phyloP scores from a whole-genome alignment of 169 alveolate genomes.

The Fabrea salina region DNA sequence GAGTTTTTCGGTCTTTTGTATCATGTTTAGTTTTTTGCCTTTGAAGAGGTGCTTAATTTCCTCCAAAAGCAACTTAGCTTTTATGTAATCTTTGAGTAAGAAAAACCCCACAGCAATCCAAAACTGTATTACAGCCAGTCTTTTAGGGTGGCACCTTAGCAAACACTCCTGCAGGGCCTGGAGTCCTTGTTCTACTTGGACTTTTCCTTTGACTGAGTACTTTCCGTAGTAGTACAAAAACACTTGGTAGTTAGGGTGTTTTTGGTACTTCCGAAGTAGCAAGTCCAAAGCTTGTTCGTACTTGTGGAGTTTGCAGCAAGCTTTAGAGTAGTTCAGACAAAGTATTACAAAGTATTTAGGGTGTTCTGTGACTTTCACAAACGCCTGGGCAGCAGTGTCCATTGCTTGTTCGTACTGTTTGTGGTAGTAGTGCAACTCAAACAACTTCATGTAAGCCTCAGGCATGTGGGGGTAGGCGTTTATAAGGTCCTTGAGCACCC shows the following conservation, averaged over 20 bases:
- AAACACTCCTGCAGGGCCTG: slow-evolving; percentile 4
- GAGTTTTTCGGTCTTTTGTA: no score
- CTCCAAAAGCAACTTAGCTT: no score
- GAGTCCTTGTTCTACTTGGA: neutral
- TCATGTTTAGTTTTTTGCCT: no score
- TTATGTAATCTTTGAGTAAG: no score
- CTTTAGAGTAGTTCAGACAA: neutral
- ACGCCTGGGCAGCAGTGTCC: slow-evolving; percentile 1
- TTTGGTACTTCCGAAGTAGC: neutral
- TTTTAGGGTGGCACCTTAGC: neutral
- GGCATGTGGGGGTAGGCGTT: neutral
- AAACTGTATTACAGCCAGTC: neutral
- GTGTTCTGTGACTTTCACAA: neutral
- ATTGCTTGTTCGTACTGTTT: neutral
- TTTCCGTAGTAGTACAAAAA: neutral
- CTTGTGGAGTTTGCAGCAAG: neutral
- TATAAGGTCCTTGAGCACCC: neutral
- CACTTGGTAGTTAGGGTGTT: neutral
- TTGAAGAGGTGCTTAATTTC: no score
- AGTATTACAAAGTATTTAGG: neutral
- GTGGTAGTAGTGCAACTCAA: neutral
- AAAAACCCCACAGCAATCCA: no score
- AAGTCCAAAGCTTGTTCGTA: neutral
- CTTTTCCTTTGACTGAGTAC: neutral
- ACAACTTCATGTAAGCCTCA: neutral